Conservation (phyloP, 2,329 filamentous ascomycete species). For the Microdochium paspali region DNA sequence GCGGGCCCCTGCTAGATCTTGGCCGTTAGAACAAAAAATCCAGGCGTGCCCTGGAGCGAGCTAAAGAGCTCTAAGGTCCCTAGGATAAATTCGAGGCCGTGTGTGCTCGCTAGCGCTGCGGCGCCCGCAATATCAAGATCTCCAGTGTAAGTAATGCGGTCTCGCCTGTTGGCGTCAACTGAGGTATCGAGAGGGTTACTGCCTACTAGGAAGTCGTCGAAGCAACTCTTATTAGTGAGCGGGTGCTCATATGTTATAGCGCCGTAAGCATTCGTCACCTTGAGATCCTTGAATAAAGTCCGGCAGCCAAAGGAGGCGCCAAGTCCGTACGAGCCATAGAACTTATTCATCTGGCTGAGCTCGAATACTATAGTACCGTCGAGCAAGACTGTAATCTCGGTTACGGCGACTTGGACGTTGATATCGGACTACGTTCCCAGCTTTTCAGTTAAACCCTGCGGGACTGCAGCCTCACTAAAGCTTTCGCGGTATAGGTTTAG, state of each 20-base stretch:
- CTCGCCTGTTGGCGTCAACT: constrained; percentile 24
- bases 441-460: constrained; percentile 1
- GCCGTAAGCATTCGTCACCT: constrained; percentile 3
- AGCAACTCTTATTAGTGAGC: constrained; percentile 15
- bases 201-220: constrained; percentile 23
- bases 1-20: constrained; percentile 20
- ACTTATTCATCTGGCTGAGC: constrained; percentile 15
- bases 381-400: constrained; percentile 9
- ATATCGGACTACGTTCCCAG: constrained; percentile 6
- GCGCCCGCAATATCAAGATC: constrained; percentile 19
- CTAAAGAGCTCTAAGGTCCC: constrained; percentile 18
- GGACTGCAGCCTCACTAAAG: no score
- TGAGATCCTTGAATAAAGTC: constrained; percentile 14
- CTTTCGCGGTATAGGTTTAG: no score
- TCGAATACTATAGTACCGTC: constrained; percentile 9
- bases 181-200: constrained; percentile 19
- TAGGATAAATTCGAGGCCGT: constrained; percentile 13
- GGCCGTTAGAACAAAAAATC: constrained; percentile 20
- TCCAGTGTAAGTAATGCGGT: constrained; percentile 21
- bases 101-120: constrained; percentile 16
- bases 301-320: constrained; percentile 19
- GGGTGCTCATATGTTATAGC: constrained; percentile 12
- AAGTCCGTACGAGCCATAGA: constrained; percentile 20
- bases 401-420: constrained; percentile 8
- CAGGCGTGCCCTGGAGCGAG: constrained; percentile 16